phyloP scores from a whole-genome alignment of 2,329 filamentous ascomycete genomes.

The Botrytis hyacinthi region DNA sequence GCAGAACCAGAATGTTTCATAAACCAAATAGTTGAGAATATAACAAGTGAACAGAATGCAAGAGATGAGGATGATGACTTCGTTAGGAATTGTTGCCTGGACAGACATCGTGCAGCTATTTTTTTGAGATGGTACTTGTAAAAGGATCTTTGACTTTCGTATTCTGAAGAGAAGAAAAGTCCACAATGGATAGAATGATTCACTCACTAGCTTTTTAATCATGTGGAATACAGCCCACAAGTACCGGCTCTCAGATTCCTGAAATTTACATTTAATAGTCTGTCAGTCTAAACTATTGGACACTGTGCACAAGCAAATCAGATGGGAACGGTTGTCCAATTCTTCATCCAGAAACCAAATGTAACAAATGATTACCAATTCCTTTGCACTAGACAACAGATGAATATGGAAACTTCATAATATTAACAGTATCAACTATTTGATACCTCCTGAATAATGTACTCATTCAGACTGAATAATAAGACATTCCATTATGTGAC shows the following conservation, averaged over 20 bases:
- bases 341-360: neutral
- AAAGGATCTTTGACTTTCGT: neutral
- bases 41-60: neutral
- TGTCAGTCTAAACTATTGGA: neutral
- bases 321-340: neutral
- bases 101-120: neutral
- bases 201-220: neutral
- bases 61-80: neutral
- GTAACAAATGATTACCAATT: neutral
- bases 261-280: neutral
- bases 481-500: neutral
- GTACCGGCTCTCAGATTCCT: neutral
- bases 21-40: neutral
- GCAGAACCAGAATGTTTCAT: neutral
- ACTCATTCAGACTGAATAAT: neutral
- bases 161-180: neutral
- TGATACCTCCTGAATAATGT: neutral
- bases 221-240: neutral
- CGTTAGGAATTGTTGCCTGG: neutral
- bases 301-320: neutral
- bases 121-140: neutral
- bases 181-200: neutral
- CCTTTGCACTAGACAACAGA: neutral
- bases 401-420: conserved; percentile 3
- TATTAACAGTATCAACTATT: conserved; percentile 1